Evolutionary conservation across 2,329 filamentous ascomycete species (phyloP), one percentile per base, ranked within the genome.

Genomic region (Hypoxylon sp.): DNA sequence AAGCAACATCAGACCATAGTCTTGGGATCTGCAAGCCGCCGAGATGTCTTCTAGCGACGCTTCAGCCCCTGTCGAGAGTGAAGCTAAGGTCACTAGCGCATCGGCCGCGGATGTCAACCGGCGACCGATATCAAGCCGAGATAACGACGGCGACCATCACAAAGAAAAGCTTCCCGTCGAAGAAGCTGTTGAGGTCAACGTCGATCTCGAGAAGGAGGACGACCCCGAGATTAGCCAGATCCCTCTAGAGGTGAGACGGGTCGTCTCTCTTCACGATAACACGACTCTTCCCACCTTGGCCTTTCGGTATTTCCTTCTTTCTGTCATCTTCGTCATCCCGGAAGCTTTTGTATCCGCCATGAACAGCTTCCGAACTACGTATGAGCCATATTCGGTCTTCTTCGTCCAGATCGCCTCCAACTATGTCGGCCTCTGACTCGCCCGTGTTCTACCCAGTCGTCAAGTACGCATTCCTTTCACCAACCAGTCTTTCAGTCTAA

Each of bases 381-480:
- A 81, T 45, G 84, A 85, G 0, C 83, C 84, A 0, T 89, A 88
- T 71, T 87, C 86, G 0, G 82, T 89, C 50, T 88, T 88, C 73
- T 89, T 89, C 65, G 86, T 89, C 30, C 85, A 87, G 69, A 85
- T 88, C 52, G 85, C 84, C 0, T 85, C 81, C 48, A 85, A 86
- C 70, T 87, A 87, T 60, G 79, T 82, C 9, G 85, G 85, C 1
- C 77, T 81, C 30, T 85, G 85, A 76, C 79, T 87, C 2, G 85
- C 85, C 1, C 81, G 81, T 53, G 73, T 82, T 0, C 75, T 88
- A 1, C 86, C 86, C 0, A 75, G 78, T 1, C 83, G 81, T 77
- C 77, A 77, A 5, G 70, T 87, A 47, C 77, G 76, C 2, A 60
- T 87, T 2, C 85, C 85, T 0, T 79, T 84, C 19, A 84, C 81